Evolutionary conservation across 768 basidiomycete species (phyloP).

Genomic region (Tylopilus sp.): DNA sequence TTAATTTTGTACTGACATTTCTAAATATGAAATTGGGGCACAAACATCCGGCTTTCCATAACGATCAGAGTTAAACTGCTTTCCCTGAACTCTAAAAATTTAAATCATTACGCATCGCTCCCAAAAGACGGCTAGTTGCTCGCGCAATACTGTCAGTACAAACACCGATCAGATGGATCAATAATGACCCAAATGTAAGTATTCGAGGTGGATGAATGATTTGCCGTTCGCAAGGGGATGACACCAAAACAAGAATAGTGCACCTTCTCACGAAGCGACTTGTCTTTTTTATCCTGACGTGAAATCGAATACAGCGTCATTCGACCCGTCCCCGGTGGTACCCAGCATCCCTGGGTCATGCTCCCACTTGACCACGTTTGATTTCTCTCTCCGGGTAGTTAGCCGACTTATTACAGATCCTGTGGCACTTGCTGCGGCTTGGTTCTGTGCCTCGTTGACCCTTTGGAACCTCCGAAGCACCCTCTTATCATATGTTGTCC

Average conservation of each 20-base stretch:
- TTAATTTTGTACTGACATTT: too few relatives aligned
- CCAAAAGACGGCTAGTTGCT: too few relatives aligned
- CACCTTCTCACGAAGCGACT: background rate
- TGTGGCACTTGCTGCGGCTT: background rate
- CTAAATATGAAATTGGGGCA: too few relatives aligned
- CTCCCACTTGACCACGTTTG: background rate
- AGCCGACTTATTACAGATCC: background rate
- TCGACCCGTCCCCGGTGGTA: background rate
- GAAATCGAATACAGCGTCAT: background rate
- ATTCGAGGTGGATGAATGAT: background rate
- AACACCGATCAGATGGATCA: background rate
- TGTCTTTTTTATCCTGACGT: background rate
- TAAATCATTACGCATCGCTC: background rate
- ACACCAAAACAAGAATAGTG: background rate
- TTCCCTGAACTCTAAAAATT: background rate
- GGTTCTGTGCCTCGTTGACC: background rate
- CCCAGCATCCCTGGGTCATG: background rate
- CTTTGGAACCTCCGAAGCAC: slow-evolving; percentile 1
- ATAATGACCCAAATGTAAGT: background rate
- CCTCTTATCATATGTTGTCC: background rate
- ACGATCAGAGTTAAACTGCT: background rate
- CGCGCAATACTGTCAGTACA: background rate
- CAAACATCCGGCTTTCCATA: too few relatives aligned
- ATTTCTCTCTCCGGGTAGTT: background rate
- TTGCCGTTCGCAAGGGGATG: background rate